Evolutionary conservation across 768 basidiomycete genomes (phyloP).

Genomic region (Lentinula sp.): DNA sequence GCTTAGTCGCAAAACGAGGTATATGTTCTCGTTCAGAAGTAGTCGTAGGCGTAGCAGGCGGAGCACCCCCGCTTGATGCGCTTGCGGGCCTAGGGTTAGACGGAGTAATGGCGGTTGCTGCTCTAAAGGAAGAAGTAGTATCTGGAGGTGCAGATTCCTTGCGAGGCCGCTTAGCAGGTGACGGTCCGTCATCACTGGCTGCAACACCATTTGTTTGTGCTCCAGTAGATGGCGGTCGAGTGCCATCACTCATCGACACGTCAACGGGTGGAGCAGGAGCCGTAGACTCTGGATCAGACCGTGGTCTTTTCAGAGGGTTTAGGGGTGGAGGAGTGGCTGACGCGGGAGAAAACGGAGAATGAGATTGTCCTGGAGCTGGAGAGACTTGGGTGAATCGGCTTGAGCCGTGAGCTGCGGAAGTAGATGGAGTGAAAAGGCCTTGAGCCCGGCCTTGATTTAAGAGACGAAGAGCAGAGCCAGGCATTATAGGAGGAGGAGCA

Average conservation of each 20-base stretch:
- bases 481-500: constrained; percentile 82
- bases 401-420: constrained; percentile 47
- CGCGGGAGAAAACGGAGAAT: constrained; percentile 38
- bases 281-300: constrained; percentile 64
- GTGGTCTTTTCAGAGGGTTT: constrained; percentile 51
- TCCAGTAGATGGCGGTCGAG: constrained; percentile 45
- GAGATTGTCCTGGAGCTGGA: constrained; percentile 31
- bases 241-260: constrained; percentile 22
- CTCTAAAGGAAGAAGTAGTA: constrained; percentile 10
- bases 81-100: not conserved
- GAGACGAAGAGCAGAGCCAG: constrained; percentile 77
- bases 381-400: constrained; percentile 51
- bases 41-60: constrained; percentile 19
- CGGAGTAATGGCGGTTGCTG: not conserved
- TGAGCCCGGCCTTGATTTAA: constrained; percentile 83
- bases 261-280: not conserved
- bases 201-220: constrained; percentile 36
- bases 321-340: constrained; percentile 47
- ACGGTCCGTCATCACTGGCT: constrained; percentile 47
- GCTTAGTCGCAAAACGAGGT: constrained; percentile 62
- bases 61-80: constrained; percentile 10
- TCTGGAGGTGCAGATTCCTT: constrained; percentile 41
- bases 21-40: constrained; percentile 37
- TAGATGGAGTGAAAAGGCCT: constrained; percentile 81
- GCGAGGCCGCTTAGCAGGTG: constrained; percentile 68